Evolutionary conservation across 129 eudicot genomes (phyloP), one percentile per base, ranked within the genome.

Genomic region (Oenanthe sinensis): DNA sequence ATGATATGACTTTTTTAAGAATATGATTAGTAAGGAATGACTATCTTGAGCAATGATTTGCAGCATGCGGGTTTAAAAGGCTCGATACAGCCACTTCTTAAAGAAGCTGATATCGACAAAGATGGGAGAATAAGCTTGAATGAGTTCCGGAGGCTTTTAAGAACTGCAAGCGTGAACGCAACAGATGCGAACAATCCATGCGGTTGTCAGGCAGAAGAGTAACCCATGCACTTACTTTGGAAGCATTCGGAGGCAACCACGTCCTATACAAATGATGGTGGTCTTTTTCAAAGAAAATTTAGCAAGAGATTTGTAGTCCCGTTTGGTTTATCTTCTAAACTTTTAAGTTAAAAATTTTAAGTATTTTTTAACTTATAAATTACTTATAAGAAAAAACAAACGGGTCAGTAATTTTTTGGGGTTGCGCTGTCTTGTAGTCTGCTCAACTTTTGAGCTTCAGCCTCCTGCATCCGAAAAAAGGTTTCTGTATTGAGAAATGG

Each of bases 41-140:
- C 76, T 37, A 77, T 8, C 37, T 36, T 33, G 74, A 48, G 2
- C 7, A 28, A 26, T 77, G 71, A 60, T 60, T 60, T 78, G 80
- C 90, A 93, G 98, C 97, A 94, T 80, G 84, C 93, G 3, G 97
- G 98, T 5, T 77, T 91, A 76, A 85, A 88, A 86, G 98, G 98
- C 42, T 94, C 98, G 6, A 84, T 94, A 42, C 91, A 91, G 58
- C 98, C 97, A 19, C 83, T 94, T 70, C 84, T 94, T 28, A 96
- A 91, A 74, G 98, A 94, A 85, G 98, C 97, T n/a, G 98, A 94
- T 73, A 85, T 91, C 14, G 98, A 94, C 88, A 91, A 88, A 85
- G 98, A 94, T 37, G 98, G 98, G 70, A 88, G 73, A 82, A 94
- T 94, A 77, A 94, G 98, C 85, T 84, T 94, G 76, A 72, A 91